Percentiles rank a stretch among this genome's conserved stretches.
Evolutionary conservation across 208 protist genomes (phyloP).

Genomic region (Borovskyia barvae): DNA sequence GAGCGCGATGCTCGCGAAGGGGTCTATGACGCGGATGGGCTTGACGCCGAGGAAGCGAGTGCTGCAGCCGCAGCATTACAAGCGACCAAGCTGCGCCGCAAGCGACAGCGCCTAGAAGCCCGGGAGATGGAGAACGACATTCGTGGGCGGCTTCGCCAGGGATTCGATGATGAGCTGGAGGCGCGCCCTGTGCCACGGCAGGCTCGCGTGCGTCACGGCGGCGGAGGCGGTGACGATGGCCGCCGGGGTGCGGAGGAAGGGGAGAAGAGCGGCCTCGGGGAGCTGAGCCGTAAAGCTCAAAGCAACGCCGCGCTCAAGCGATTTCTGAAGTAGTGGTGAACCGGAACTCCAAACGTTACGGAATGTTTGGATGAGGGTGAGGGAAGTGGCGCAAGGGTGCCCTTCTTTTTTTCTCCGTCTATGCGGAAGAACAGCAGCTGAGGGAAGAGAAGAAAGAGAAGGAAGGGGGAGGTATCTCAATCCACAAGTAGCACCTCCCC

Average conservation of each 20-base stretch:
- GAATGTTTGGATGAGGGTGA: background rate
- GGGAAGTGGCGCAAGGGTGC: background rate
- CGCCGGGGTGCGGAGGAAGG: background rate
- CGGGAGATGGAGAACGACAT: slow-evolving; percentile 49
- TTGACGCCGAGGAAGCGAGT: slow-evolving; percentile 38
- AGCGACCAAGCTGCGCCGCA: slow-evolving; percentile 22
- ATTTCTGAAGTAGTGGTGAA: slow-evolving; percentile 21
- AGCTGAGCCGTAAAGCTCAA: slow-evolving; percentile 1
- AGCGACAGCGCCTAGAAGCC: slow-evolving; percentile 32
- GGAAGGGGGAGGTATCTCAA: too few relatives aligned
- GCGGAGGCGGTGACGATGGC: background rate
- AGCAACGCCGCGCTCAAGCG: slow-evolving; percentile 44
- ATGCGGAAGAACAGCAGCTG: background rate
- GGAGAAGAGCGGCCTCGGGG: background rate
- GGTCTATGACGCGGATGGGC: slow-evolving; percentile 50
- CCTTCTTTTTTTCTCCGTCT: background rate
- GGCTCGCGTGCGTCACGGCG: background rate
- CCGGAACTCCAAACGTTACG: too few relatives aligned
- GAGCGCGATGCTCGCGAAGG: slow-evolving; percentile 40
- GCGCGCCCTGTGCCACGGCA: background rate
- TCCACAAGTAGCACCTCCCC: too few relatives aligned
- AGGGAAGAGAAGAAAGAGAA: too few relatives aligned
- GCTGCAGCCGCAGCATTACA: slow-evolving; percentile 23
- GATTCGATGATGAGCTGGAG: slow-evolving; percentile 12
- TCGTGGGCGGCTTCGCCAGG: slow-evolving; percentile 28